Evolutionary conservation across 2,329 filamentous ascomycete genomes (phyloP).

Genomic region (Botrytis medusae): DNA sequence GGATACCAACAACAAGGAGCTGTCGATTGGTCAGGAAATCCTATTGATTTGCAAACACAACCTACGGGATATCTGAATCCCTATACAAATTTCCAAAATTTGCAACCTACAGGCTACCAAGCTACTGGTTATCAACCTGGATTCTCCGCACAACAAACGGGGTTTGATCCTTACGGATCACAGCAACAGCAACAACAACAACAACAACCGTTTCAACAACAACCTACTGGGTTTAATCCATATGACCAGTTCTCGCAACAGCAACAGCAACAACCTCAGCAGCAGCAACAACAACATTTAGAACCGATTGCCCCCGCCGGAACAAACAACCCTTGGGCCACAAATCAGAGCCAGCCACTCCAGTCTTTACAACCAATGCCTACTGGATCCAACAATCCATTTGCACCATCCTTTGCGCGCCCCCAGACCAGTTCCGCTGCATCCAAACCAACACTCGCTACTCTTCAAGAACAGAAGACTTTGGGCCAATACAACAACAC

Average conservation of each 20-base stretch:
- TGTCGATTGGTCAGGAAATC: slow-evolving; percentile 97
- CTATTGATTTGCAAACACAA: slow-evolving; percentile 82
- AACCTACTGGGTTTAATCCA: slow-evolving; percentile 55
- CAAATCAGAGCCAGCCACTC: slow-evolving; percentile 54
- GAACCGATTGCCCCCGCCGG: slow-evolving; percentile 70
- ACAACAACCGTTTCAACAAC: slow-evolving; percentile 52
- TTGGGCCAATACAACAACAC: slow-evolving; percentile 47
- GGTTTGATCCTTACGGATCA: slow-evolving; percentile 68
- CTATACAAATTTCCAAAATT: slow-evolving; percentile 51
- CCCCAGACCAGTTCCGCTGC: slow-evolving; percentile 54
- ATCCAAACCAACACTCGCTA: slow-evolving; percentile 68
- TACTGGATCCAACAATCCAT: slow-evolving; percentile 97
- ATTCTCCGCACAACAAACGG: slow-evolving; percentile 68
- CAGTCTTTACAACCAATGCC: slow-evolving; percentile 75
- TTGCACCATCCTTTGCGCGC: slow-evolving; percentile 71
- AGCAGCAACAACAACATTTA: slow-evolving; percentile 48
- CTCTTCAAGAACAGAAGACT: slow-evolving; percentile 81
- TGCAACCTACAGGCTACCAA: slow-evolving; percentile 62
- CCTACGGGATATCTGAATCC: slow-evolving; percentile 72
- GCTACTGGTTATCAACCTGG: slow-evolving; percentile 65
- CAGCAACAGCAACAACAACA: slow-evolving; percentile 44
- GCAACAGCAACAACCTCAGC: slow-evolving; percentile 42
- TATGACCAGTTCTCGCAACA: slow-evolving; percentile 46
- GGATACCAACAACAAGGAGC: slow-evolving; percentile 96
- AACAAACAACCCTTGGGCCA: slow-evolving; percentile 93